Evolutionary conservation across 805 yeast species (phyloP).

Genomic region (Candida takata): DNA sequence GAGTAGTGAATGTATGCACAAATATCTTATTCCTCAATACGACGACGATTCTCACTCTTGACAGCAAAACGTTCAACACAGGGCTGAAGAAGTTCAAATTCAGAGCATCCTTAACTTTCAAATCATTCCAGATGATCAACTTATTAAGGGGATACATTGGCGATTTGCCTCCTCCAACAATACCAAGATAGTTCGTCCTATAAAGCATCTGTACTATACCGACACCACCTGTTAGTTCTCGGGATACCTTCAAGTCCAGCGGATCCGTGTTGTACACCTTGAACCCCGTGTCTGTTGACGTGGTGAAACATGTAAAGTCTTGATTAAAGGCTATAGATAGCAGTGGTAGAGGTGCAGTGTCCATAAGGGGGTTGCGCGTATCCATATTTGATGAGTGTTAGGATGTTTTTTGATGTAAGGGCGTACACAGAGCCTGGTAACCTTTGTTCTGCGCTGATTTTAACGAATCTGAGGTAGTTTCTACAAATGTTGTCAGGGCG

Average conservation of each 20-base stretch:
- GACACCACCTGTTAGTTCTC: conserved; percentile 55
- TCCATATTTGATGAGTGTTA: too few species aligned
- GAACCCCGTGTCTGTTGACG: conserved; percentile 77
- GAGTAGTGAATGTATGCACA: conserved; percentile 75
- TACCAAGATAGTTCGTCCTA: conserved; percentile 82
- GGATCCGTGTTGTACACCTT: conserved; percentile 85
- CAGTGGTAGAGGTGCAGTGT: conserved; percentile 11
- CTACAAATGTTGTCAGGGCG: too few species aligned
- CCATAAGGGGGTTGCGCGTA: conserved; percentile 19
- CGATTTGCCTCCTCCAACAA: conserved; percentile 82
- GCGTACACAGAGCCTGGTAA: too few species aligned
- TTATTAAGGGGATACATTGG: conserved; percentile 78
- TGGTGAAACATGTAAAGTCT: conserved; percentile 84
- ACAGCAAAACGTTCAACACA: conserved; percentile 64
- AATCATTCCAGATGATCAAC: conserved; percentile 87
- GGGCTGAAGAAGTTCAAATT: conserved; percentile 72
- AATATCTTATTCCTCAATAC: conserved; percentile 60
- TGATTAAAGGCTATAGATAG: conserved; percentile 55
- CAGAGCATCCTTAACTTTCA: conserved; percentile 66
- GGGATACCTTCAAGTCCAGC: conserved; percentile 61
- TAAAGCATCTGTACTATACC: conserved; percentile 78
- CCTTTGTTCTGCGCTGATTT: too few species aligned
- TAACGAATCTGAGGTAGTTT: too few species aligned
- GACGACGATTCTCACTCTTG: conserved; percentile 70
- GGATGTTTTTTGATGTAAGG: too few species aligned